Base-by-base conservation (phyloP, 2,329 filamentous ascomycete genomes). In the Aureobasidium pullulans region DNA sequence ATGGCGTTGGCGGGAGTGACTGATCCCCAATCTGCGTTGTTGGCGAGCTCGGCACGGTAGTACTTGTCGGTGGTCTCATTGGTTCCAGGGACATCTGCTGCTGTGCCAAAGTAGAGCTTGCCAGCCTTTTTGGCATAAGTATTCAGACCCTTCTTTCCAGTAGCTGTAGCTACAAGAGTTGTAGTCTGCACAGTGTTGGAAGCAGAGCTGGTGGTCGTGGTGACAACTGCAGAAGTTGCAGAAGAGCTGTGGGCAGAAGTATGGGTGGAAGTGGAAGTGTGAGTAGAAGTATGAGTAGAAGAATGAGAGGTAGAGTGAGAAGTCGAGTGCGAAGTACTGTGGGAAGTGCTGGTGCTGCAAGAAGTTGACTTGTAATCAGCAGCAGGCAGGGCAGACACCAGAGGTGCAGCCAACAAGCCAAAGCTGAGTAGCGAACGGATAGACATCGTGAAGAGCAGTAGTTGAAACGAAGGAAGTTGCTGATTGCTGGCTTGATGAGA, bases 1-100 rank as follows among this genome's bases (percentile, higher is more conserved):
- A 84, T 81, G 2, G 79, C 78, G 68, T 88, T 88, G 50, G 80
- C 82, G 0, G 84, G 83, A 0, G 84, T 86, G 29, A 86, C 76
- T 69, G 84, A 80, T 34, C 85, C 85, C 65, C 87, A 88, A 66
- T 86, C 83, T 48, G 74, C 72, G 7, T 67, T 72, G 68, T 85
- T 74, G 63, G 76, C 77, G 43, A 85, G 73, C 62, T 86, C 81
- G 19, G 72, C 69, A 16, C 78, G 72, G 69, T 88, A 89, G 31
- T 76, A 66, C 11, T 71, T 67, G 70, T 88, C 81, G 46, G 72
- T 75, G 37, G 82, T 69, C 63, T 82, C 79, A 2, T 70, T 68
- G 3, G 63, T 68, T 32, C 66, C 66, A 15, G 72, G 68, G 42
- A 79, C 80, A 68, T 87, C 82, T 43, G 84, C 82, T 1, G 85